phyloP scores from a whole-genome alignment of 2,329 filamentous ascomycete species.

The Capronia epimyces region DNA sequence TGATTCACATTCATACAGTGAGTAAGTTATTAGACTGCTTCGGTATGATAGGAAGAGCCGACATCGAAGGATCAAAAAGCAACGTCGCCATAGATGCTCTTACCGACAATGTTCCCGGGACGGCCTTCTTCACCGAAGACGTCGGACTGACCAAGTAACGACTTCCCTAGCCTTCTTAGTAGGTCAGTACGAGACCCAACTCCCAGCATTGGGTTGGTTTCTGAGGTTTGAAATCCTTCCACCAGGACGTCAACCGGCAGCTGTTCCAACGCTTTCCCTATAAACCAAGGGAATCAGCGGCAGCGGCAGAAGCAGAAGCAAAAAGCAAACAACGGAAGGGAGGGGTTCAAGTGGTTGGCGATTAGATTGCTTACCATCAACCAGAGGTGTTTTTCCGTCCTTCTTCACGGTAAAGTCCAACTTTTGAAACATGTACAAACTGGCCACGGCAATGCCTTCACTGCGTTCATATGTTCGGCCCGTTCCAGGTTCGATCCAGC shows the following conservation, averaged over 20 bases:
- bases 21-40: too few species aligned
- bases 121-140: slow-evolving; percentile 6
- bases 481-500: slow-evolving; percentile 38
- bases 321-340: too few species aligned
- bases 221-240: slow-evolving; percentile 5
- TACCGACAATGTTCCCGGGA: slow-evolving; percentile 12
- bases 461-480: slow-evolving; percentile 39
- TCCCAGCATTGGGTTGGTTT: slow-evolving; percentile 7
- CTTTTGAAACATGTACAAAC: slow-evolving; percentile 47
- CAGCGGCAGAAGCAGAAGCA: too few species aligned
- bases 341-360: too few species aligned
- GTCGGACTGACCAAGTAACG: background rate
- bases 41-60: too few species aligned
- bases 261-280: slow-evolving; percentile 1
- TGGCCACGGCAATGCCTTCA: slow-evolving; percentile 50
- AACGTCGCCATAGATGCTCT: too few species aligned
- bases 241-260: background rate
- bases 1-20: too few species aligned
- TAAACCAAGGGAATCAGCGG: too few species aligned
- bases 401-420: slow-evolving; percentile 43
- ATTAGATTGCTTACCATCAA: too few species aligned
- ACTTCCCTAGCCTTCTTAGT: slow-evolving; percentile 1
- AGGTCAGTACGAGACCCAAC: slow-evolving; percentile 3
- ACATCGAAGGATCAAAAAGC: too few species aligned
- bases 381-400: too few species aligned